Evolutionary conservation across 352 stramenopile species (phyloP), one percentile per base, ranked within the genome.

Genomic region (Pythium aquatile): DNA sequence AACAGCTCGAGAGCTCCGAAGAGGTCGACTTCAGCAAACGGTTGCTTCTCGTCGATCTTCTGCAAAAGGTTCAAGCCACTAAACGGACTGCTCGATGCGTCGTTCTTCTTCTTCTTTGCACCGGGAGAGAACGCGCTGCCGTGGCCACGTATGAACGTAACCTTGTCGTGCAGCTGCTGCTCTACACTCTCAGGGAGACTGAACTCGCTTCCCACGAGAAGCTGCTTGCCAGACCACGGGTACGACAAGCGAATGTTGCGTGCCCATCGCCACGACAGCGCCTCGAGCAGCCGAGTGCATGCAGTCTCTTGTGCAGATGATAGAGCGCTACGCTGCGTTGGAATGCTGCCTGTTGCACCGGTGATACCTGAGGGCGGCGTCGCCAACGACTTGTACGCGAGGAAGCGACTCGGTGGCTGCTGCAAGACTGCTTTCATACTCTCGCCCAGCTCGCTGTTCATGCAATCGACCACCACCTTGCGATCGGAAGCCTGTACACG

Each of bases 1-100:
- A 93, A 62, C 14, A 81, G 39, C 49, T 93, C 84, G n/a, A 93
- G 47, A 16, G 75, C 78, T 13, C 58, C 14, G n/a, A 93, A 85
- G 24, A 93, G 39, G 3, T 81, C 61, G 6, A 68, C 67, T 56
- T 90, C 80, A 5, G 39, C 48, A 48, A 83, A 72, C 28, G 70
- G 54, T 28, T 71, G 67, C 44, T 70, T 67, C 26, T 58, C 64
- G 0, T 29, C 55, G 11, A 90, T 40, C 1, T 63, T 79, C 42
- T 69, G 46, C n/a, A 90, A n/a, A 24, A 74, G 76, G 9, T 80
- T 90, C 3, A 86, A 52, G 0, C 84, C 84, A 28, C 66, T 74
- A 71, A 91, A 91, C 2, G 82, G 77, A 49, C 24, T 29, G 20
- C 28, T 16, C 3, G 10, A 3, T 1, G 46, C 10, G 6, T 64